These are phyloP conservation scores for Erodium trifolium DNA, from an alignment of 441 rosid genomes.

Conservation along the genomic window DNA sequence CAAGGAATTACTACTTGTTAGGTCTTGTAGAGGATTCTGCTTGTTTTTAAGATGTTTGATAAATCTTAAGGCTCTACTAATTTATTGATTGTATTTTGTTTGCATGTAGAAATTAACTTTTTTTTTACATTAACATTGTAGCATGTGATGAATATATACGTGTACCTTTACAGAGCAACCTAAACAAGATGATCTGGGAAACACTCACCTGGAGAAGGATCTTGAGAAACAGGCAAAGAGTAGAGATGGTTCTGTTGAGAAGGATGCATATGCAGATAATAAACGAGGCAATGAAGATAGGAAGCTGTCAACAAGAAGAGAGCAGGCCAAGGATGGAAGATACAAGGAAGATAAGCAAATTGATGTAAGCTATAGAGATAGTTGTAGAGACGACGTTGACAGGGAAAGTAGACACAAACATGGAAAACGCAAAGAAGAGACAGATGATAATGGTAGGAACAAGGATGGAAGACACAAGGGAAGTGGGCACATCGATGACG, in stretches of 20 bases:
- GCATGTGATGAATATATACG: not conserved
- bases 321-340: conserved; percentile 5
- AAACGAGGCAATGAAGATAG: not conserved
- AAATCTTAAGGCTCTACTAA: not conserved
- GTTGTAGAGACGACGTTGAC: not conserved
- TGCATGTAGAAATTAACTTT: not conserved
- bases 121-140: not conserved
- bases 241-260: not conserved
- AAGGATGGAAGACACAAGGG: not conserved
- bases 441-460: not conserved
- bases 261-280: conserved; percentile 1
- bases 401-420: not conserved
- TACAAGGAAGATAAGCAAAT: conserved; percentile 3
- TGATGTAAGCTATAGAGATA: conserved; percentile 1
- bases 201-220: conserved; percentile 2
- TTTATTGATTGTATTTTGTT: not conserved
- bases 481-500: not conserved
- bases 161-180: conserved; percentile 1
- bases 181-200: not conserved
- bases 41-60: conserved; percentile 3
- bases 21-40: not conserved
- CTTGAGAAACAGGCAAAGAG: not conserved
- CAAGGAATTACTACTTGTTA: not conserved
- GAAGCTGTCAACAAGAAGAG: not conserved
- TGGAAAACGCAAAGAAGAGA: conserved; percentile 1